Base-by-base conservation (phyloP, 2,329 filamentous ascomycete species). In the Cladophialophora carrionii region DNA sequence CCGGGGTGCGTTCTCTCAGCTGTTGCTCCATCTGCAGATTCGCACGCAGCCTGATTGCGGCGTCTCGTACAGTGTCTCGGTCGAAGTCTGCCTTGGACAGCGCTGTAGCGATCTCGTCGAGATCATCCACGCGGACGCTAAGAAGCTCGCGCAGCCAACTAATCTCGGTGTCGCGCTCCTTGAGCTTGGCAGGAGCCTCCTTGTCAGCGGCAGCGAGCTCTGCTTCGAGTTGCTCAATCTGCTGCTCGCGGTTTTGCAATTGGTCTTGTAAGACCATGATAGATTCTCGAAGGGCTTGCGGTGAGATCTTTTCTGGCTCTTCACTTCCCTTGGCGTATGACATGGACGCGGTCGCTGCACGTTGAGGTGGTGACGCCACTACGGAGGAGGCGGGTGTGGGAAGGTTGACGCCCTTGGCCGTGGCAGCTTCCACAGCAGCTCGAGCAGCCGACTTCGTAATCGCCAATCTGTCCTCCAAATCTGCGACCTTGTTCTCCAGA, bases 11-110 rank as follows among this genome's bases (percentile, higher is more conserved):
- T 77, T 98, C 94, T 58, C 92, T 91, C 78, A 97, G 93, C 76
- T 96, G 92, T 75, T 96, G 91, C 77, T 99, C 94, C 95, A 99
- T 99, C 76, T 98, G 92, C 41, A 99, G 83, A 73, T 96, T 97
- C 14, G 95, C 91, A 75, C 92, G 91, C 66, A 99, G 88, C 60
- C 95, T 89, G 72, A 98, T 98, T 41, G 92, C 91, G 5, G 93
- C 92, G 75, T 98, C 93, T 72, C 90, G 91, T 69, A 97, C 90
- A 5, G 86, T 84, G 68, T 92, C 87, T 63, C 87, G 86, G 76
- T 98, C 89, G 75, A 91, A 95, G 29, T 84, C 81, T 4, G 92
- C 88, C 68, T 88, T 84, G 2, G 89, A 88, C 31, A 98, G 83
- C 5, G 90, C 88, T 57, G 84, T 84, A 74, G 98, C 94, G 66